Evolutionary conservation across 2,329 filamentous ascomycete genomes (phyloP).

Genomic region (Alternaria sp.): DNA sequence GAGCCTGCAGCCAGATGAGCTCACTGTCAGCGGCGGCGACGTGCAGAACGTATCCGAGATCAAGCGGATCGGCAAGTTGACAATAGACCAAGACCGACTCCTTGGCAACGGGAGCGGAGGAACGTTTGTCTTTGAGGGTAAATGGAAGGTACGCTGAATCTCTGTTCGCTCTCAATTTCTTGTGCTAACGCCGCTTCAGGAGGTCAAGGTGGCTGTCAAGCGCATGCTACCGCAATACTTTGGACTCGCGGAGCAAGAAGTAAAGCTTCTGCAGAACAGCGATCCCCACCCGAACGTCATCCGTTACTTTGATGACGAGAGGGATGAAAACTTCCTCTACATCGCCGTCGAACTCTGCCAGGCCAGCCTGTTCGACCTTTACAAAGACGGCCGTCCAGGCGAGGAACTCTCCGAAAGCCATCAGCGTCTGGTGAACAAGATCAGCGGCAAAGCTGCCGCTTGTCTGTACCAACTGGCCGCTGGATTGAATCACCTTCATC

Average conservation of each 20-base stretch:
- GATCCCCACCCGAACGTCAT: slow-evolving; percentile 97
- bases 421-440: slow-evolving; percentile 72
- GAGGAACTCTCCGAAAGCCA: slow-evolving; percentile 64
- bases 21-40: slow-evolving; percentile 51
- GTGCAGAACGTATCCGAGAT: slow-evolving; percentile 56
- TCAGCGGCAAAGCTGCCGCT: slow-evolving; percentile 76
- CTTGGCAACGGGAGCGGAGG: slow-evolving; percentile 87
- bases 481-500: slow-evolving; percentile 87
- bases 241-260: slow-evolving; percentile 93
- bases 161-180: not conserved
- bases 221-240: slow-evolving; percentile 96
- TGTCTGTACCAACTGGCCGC: slow-evolving; percentile 89
- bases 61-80: slow-evolving; percentile 66
- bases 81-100: slow-evolving; percentile 65
- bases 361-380: slow-evolving; percentile 88
- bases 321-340: slow-evolving; percentile 88
- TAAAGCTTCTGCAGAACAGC: slow-evolving; percentile 85
- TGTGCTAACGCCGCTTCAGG: slow-evolving; percentile 47
- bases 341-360: slow-evolving; percentile 95
- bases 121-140: slow-evolving; percentile 95
- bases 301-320: slow-evolving; percentile 91
- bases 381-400: slow-evolving; percentile 66
- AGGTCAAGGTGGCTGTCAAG: slow-evolving; percentile 92
- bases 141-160: slow-evolving; percentile 67
- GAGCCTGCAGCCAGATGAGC: slow-evolving; percentile 48